Percentiles rank a stretch among this genome's conserved stretches.
phyloP scores from a whole-genome alignment of 73 alveolate genomes.

The Tetrahymena malaccensis region DNA sequence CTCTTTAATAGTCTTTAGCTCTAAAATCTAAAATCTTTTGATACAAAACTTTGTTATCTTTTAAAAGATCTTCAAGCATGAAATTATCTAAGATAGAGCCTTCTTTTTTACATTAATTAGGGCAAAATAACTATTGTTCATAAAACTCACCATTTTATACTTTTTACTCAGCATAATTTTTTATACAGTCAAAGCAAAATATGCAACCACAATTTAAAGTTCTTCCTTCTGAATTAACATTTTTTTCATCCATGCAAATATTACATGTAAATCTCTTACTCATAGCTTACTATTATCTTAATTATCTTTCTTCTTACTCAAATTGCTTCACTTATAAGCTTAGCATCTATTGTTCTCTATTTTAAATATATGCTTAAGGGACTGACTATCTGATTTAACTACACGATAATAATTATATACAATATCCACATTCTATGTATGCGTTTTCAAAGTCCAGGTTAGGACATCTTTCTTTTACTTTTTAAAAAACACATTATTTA shows the following conservation, averaged over 20 bases:
- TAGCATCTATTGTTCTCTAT: neutral
- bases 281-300: neutral
- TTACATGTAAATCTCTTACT: neutral
- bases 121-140: neutral
- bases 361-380: neutral
- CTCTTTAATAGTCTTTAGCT: neutral
- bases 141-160: neutral
- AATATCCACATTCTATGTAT: neutral
- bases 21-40: neutral
- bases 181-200: neutral
- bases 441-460: neutral
- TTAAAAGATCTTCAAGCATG: neutral
- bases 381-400: neutral
- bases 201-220: neutral
- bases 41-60: neutral
- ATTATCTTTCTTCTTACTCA: neutral
- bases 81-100: neutral
- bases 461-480: neutral
- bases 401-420: neutral
- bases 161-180: neutral
- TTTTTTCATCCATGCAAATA: neutral
- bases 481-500: neutral
- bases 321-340: neutral
- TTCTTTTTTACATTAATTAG: neutral
- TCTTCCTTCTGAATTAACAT: neutral